Evolutionary conservation across 2,329 filamentous ascomycete species (phyloP).

Genomic region (Apiospora rasikravindrae): DNA sequence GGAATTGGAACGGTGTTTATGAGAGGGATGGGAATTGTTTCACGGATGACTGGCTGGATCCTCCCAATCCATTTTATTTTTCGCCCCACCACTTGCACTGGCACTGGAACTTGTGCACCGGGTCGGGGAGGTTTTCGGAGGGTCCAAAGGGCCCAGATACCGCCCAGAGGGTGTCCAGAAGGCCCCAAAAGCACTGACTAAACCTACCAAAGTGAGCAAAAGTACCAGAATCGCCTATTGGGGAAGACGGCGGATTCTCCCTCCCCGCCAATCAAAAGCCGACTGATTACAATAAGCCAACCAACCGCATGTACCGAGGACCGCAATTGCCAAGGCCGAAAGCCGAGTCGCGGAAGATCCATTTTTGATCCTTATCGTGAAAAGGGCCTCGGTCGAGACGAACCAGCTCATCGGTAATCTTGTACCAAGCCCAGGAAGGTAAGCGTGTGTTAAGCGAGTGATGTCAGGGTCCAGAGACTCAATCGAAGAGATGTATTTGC

Average conservation of each 20-base stretch:
- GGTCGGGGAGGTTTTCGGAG: slow-evolving; percentile 2
- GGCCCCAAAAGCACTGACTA: not conserved
- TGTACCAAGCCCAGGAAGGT: not conserved
- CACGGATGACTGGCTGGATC: slow-evolving; percentile 4
- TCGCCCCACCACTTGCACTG: not conserved
- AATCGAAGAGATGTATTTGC: not conserved
- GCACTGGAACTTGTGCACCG: not conserved
- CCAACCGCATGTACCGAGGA: slow-evolving; percentile 2
- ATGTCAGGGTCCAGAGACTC: not conserved
- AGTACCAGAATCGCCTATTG: not conserved
- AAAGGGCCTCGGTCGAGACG: slow-evolving; percentile 1
- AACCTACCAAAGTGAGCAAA: not conserved
- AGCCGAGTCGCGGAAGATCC: not conserved
- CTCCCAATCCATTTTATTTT: slow-evolving; percentile 13
- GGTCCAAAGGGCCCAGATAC: not conserved
- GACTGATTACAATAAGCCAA: not conserved
- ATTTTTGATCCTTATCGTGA: not conserved
- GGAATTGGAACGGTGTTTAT: not conserved
- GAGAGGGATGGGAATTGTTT: not conserved
- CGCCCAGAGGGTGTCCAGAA: not conserved
- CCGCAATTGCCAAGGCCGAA: not conserved
- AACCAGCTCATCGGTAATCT: not conserved
- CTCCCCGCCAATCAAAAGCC: not conserved
- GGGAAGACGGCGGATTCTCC: slow-evolving; percentile 7
- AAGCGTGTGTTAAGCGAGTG: not conserved